Evolutionary conservation across 352 stramenopile species (phyloP), one percentile per base, ranked within the genome.

Genomic region (Detonula confervacea): DNA sequence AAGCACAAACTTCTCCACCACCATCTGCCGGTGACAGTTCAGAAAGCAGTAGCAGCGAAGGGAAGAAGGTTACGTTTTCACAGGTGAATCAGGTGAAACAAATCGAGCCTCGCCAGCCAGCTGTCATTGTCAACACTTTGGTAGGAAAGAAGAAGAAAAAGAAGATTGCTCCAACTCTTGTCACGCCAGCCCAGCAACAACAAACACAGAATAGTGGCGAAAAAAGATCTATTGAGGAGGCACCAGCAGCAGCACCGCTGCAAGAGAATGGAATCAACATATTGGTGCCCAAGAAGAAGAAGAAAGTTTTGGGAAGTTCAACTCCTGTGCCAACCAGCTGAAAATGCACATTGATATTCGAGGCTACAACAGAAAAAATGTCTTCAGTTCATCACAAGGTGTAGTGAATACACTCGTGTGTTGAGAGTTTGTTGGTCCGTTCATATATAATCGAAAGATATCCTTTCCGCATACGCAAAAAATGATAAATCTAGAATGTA

Each of bases 71-170:
- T 35, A 46, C 18, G 14, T 44, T 62, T 47, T 37, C 35, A n/a
- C n/a, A n/a, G n/a, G n/a, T n/a, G n/a, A n/a, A n/a, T n/a, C n/a
- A n/a, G n/a, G n/a, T n/a, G n/a, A n/a, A n/a, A n/a, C n/a, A n/a
- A n/a, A n/a, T n/a, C n/a, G n/a, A n/a, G n/a, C n/a, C n/a, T 18
- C 18, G 69, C 18, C 33, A 18, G 11, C 3, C 51, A 39, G 55
- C 60, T 51, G 27, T 33, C 18, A 27, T 57, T 56, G 54, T 80
- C 20, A 78, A 77, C 42, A 81, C 46, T 25, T 42, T 81, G 20
- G 37, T 66, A 25, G 73, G 73, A 12, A 82, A 77, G 27, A 87
- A 84, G 49, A 86, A 81, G 46, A 87, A 81, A 57, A 87, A 84
- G 44, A 75, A 74, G 61, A 77, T 83, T 22, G 61, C 51, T 44